phyloP scores from a whole-genome alignment of 2,329 filamentous ascomycete species.

The Fusarium dlaminii region DNA sequence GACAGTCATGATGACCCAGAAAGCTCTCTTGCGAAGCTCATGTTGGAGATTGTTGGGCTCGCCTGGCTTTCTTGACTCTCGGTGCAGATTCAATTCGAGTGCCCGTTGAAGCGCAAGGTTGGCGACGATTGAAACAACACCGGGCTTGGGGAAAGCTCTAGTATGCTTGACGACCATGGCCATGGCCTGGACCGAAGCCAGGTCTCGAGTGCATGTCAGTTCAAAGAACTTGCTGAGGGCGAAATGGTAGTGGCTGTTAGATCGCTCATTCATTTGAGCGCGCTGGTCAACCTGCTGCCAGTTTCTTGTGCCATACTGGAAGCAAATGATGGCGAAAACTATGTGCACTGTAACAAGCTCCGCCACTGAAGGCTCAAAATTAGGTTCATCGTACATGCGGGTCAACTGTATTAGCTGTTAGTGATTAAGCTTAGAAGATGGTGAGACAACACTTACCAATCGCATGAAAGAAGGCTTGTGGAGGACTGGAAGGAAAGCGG shows the following conservation, averaged over 20 bases:
- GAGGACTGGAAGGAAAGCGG: conserved; percentile 78
- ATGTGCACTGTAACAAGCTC: conserved; percentile 80
- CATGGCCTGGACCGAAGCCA: conserved; percentile 77
- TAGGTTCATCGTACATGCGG: conserved; percentile 75
- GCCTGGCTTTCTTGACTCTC: conserved; percentile 65
- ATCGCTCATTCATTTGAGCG: conserved; percentile 67
- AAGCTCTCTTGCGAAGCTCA: conserved; percentile 80
- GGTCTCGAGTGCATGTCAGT: conserved; percentile 67
- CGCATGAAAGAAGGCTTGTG: conserved; percentile 78
- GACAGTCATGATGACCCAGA: conserved; percentile 76
- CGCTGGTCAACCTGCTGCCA: conserved; percentile 63
- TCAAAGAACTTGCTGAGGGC: conserved; percentile 74
- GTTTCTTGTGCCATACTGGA: conserved; percentile 79
- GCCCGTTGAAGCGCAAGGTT: conserved; percentile 73
- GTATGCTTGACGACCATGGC: conserved; percentile 77
- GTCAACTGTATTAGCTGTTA: conserved; percentile 57
- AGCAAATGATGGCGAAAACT: conserved; percentile 81
- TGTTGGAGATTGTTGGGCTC: conserved; percentile 68
- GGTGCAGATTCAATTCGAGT: conserved; percentile 79
- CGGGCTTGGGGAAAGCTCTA: conserved; percentile 81
- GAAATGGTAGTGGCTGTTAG: conserved; percentile 83
- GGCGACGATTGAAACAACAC: conserved; percentile 75
- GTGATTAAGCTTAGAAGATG: neutral
- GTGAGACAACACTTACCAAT: conserved; percentile 60
- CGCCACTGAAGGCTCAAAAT: conserved; percentile 68